These are phyloP conservation scores for Coriaria nepalensis DNA, from an alignment of 306 rosid genomes.

Conservation along the genomic window DNA sequence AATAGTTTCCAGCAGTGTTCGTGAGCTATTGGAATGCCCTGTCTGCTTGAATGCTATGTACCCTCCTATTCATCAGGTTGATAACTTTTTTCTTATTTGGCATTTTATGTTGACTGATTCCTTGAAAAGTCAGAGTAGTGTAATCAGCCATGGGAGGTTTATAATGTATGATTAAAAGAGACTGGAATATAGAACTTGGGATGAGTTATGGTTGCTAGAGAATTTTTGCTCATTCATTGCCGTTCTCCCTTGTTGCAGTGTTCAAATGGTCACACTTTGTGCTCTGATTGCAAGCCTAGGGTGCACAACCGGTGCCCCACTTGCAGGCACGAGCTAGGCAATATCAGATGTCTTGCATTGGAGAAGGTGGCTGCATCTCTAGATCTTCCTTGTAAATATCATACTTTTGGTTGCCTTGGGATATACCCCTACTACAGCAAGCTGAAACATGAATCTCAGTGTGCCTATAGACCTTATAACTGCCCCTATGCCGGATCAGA, in stretches of 20 bases:
- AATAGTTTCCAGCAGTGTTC: conserved; percentile 71
- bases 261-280: conserved; percentile 87
- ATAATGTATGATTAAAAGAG: no score
- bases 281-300: conserved; percentile 89
- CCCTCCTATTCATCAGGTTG: conserved; percentile 94
- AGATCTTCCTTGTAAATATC: conserved; percentile 87
- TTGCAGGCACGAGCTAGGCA: conserved; percentile 87
- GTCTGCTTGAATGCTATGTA: conserved; percentile 91
- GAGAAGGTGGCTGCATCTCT: conserved; percentile 94
- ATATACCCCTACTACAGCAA: conserved; percentile 91
- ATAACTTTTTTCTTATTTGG: conserved; percentile 4
- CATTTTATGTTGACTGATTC: not conserved
- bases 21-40: conserved; percentile 90
- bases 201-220: not conserved
- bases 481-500: conserved; percentile 97
- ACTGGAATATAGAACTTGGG: no score
- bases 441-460: conserved; percentile 80
- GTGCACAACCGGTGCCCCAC: conserved; percentile 96
- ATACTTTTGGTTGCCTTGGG: conserved; percentile 64
- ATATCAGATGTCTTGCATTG: conserved; percentile 85
- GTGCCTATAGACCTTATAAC: conserved; percentile 61
- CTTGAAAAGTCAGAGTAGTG: no score
- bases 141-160: no score
- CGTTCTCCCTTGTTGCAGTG: conserved; percentile 41
- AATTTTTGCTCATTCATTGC: not conserved